phyloP scores from a whole-genome alignment of 208 protist genomes.

The Trypanosomatidae sp. region DNA sequence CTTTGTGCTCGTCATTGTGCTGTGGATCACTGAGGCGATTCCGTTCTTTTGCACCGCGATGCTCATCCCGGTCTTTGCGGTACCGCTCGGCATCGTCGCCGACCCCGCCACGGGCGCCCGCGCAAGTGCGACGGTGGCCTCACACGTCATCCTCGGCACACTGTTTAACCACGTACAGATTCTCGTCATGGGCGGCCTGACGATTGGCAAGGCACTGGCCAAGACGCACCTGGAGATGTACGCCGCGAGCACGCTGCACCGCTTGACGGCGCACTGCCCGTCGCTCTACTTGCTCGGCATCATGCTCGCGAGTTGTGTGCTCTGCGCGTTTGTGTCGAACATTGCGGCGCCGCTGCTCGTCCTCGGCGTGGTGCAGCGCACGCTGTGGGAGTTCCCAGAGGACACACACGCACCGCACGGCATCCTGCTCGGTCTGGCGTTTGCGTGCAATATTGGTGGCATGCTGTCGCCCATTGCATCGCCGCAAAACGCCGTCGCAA shows the following conservation, averaged over 20 bases:
- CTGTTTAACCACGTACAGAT: slow-evolving; percentile 87
- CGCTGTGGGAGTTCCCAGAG: slow-evolving; percentile 80
- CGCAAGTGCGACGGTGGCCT: slow-evolving; percentile 43
- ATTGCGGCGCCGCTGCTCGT: slow-evolving; percentile 84
- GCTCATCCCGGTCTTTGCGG: slow-evolving; percentile 82
- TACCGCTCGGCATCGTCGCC: slow-evolving; percentile 65
- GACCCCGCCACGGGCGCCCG: slow-evolving; percentile 34
- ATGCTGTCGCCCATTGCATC: slow-evolving; percentile 92
- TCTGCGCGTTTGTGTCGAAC: slow-evolving; percentile 88
- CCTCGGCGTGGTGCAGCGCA: slow-evolving; percentile 75
- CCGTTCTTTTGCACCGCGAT: slow-evolving; percentile 88
- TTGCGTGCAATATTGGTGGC: slow-evolving; percentile 90
- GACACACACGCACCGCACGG: slow-evolving; percentile 67
- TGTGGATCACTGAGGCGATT: slow-evolving; percentile 90
- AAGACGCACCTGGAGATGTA: slow-evolving; percentile 82
- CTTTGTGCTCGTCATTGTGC: slow-evolving; percentile 65
- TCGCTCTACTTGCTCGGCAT: slow-evolving; percentile 75
- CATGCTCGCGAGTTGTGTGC: slow-evolving; percentile 73
- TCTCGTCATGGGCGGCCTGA: slow-evolving; percentile 87
- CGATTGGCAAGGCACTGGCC: slow-evolving; percentile 78
- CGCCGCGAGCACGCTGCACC: slow-evolving; percentile 59
- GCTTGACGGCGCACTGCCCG: slow-evolving; percentile 62
- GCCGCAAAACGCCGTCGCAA: slow-evolving; percentile 90
- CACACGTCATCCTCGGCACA: slow-evolving; percentile 65
- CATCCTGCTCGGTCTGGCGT: slow-evolving; percentile 86